A percentile compares a stretch with the other conserved stretches of the same genome.
These are phyloP conservation scores for Ophiostoma angusticollis DNA, from an alignment of 2,329 filamentous ascomycete genomes.

Conservation along the genomic window DNA sequence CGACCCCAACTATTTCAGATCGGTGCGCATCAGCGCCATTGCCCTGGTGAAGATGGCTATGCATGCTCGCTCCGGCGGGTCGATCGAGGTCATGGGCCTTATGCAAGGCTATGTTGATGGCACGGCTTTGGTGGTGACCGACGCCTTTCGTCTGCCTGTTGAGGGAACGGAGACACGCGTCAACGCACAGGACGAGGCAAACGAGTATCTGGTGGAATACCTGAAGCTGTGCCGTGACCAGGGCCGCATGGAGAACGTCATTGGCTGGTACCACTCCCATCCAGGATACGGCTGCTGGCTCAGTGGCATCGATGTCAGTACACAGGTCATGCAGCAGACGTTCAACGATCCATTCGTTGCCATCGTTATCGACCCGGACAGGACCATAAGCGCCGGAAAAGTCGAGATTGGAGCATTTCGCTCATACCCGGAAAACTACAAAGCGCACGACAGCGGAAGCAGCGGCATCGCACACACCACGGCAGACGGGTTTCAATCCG, in stretches of 20 bases:
- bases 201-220: slow-evolving; percentile 93
- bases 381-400: slow-evolving; percentile 86
- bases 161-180: slow-evolving; percentile 98
- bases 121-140: slow-evolving; percentile 80
- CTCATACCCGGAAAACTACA: slow-evolving; percentile 70
- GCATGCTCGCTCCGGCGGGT: slow-evolving; percentile 91
- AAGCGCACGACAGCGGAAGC: slow-evolving; percentile 24
- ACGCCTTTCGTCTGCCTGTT: slow-evolving; percentile 85
- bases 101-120: slow-evolving; percentile 92
- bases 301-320: slow-evolving; percentile 86
- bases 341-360: slow-evolving; percentile 87
- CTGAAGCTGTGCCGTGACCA: slow-evolving; percentile 62
- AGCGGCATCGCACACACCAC: slow-evolving; percentile 24
- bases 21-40: slow-evolving; percentile 83
- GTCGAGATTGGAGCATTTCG: slow-evolving; percentile 96
- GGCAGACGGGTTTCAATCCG: slow-evolving; percentile 54
- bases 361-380: slow-evolving; percentile 91
- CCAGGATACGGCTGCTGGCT: slow-evolving; percentile 98
- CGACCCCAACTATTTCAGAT: slow-evolving; percentile 80
- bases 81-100: slow-evolving; percentile 89
- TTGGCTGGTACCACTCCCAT: slow-evolving; percentile 97
- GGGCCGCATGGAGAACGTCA: slow-evolving; percentile 74
- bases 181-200: slow-evolving; percentile 88
- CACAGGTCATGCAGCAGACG: slow-evolving; percentile 72
- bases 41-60: slow-evolving; percentile 98